phyloP scores from a whole-genome alignment of 1,139 yeast genomes.

The Pneumocystis murina region DNA sequence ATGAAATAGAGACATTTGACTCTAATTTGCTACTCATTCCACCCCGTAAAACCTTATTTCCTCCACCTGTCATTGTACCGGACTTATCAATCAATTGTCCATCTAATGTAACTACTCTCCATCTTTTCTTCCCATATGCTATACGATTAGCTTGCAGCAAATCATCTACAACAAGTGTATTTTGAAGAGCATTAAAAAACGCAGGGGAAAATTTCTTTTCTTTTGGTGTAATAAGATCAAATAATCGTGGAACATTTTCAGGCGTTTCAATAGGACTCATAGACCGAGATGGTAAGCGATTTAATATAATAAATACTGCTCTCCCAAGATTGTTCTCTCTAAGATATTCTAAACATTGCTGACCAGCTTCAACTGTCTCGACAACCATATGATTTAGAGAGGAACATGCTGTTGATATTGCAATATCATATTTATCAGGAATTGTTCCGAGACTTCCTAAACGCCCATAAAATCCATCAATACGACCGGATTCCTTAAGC shows the following conservation, averaged over 20 bases:
- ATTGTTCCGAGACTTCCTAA: slow-evolving; percentile 82
- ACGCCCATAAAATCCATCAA: slow-evolving; percentile 59
- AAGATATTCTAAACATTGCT: slow-evolving; percentile 73
- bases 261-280: slow-evolving; percentile 56
- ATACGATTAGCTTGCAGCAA: slow-evolving; percentile 70
- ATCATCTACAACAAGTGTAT: slow-evolving; percentile 74
- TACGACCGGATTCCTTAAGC: slow-evolving; percentile 66
- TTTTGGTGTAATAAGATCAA: slow-evolving; percentile 61
- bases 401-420: slow-evolving; percentile 89
- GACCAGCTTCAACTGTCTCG: slow-evolving; percentile 86
- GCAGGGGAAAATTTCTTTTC: slow-evolving; percentile 68
- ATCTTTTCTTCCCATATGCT: slow-evolving; percentile 70
- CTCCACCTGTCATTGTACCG: slow-evolving; percentile 98
- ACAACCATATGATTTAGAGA: slow-evolving; percentile 87
- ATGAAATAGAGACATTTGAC: slow-evolving; percentile 37
- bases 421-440: slow-evolving; percentile 77
- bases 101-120: slow-evolving; percentile 81
- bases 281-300: slow-evolving; percentile 54
- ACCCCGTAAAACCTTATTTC: slow-evolving; percentile 49
- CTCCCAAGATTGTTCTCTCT: slow-evolving; percentile 77
- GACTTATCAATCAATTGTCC: slow-evolving; percentile 90
- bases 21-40: slow-evolving; percentile 36
- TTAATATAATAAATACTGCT: slow-evolving; percentile 71
- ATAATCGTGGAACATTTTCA: slow-evolving; percentile 59
- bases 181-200: slow-evolving; percentile 69